A percentile compares a stretch with the other conserved stretches of the same genome.
phyloP scores from a whole-genome alignment of 2,329 filamentous ascomycete genomes.

The Colletotrichum musicola region DNA sequence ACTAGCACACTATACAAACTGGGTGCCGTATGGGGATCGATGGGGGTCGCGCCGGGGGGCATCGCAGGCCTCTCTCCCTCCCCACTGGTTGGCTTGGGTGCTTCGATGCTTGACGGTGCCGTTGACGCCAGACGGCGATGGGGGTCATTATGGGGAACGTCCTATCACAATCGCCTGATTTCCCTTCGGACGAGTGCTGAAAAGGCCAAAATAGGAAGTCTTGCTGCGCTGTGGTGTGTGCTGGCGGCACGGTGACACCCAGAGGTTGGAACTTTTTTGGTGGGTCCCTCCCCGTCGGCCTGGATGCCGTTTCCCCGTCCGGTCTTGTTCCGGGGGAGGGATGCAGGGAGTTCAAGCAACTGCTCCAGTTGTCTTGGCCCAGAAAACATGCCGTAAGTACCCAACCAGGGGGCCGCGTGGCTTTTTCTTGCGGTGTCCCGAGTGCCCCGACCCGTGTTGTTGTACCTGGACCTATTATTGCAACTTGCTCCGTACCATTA shows the following conservation, averaged over 20 bases:
- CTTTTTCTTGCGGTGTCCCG: neutral
- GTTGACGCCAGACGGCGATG: neutral
- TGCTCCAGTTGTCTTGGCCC: neutral
- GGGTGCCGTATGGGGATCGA: neutral
- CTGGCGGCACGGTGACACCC: neutral
- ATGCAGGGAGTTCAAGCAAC: neutral
- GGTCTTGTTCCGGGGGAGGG: constrained; percentile 23
- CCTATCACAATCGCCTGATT: constrained; percentile 16
- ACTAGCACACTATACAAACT: constrained; percentile 12
- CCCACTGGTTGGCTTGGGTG: no score
- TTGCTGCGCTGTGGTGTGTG: neutral
- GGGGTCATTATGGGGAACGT: neutral
- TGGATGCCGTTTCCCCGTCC: constrained; percentile 31
- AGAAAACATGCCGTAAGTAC: neutral
- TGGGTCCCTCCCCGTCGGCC: constrained; percentile 17
- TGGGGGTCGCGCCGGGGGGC: no score
- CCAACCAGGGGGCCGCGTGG: constrained; percentile 21
- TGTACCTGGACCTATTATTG: neutral
- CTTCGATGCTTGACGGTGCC: no score
- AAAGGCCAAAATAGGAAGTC: constrained; percentile 21
- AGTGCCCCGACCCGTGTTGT: neutral
- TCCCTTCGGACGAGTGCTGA: constrained; percentile 19
- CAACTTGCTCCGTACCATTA: no score
- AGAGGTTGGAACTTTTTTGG: neutral
- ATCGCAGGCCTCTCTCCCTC: no score